A percentile compares a stretch with the other conserved stretches of the same genome.
These are phyloP conservation scores for Neurospora terricola DNA, from an alignment of 495 filamentous ascomycete genomes.

Conservation along the genomic window DNA sequence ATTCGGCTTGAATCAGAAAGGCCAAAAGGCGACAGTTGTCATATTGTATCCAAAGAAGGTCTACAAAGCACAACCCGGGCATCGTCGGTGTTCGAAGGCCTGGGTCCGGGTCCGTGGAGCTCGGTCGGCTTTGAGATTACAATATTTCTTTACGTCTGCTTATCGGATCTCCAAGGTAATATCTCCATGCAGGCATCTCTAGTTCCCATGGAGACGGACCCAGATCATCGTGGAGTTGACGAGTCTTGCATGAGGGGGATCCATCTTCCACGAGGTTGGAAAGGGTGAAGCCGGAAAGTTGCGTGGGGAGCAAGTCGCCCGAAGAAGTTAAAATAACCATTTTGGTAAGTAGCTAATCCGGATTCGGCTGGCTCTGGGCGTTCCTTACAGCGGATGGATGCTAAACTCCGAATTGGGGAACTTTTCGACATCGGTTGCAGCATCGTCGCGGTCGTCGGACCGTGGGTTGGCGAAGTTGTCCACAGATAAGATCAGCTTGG, in stretches of 20 bases:
- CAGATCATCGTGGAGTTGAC: background rate
- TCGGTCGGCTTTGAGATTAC: background rate
- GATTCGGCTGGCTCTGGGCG: background rate
- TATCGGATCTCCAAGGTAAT: background rate
- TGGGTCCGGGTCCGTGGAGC: background rate
- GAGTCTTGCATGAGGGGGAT: background rate
- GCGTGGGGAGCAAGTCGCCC: background rate
- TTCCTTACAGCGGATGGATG: background rate
- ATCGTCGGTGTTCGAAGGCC: background rate
- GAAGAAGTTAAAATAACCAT: background rate
- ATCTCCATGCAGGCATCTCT: background rate
- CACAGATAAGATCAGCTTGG: background rate
- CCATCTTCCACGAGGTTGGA: background rate
- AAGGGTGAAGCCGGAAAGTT: background rate
- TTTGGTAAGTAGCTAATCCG: background rate
- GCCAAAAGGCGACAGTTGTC: background rate
- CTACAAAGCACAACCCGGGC: background rate
- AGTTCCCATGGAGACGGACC: background rate
- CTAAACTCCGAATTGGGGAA: background rate
- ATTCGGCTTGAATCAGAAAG: background rate
- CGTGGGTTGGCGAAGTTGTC: background rate
- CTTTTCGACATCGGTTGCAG: background rate
- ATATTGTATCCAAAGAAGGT: background rate
- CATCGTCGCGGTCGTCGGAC: background rate
- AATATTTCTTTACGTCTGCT: background rate